A percentile compares a stretch with the other conserved stretches of the same genome.
These are phyloP conservation scores for Tylopilus sp. DNA, from an alignment of 768 basidiomycete genomes.

Conservation along the genomic window DNA sequence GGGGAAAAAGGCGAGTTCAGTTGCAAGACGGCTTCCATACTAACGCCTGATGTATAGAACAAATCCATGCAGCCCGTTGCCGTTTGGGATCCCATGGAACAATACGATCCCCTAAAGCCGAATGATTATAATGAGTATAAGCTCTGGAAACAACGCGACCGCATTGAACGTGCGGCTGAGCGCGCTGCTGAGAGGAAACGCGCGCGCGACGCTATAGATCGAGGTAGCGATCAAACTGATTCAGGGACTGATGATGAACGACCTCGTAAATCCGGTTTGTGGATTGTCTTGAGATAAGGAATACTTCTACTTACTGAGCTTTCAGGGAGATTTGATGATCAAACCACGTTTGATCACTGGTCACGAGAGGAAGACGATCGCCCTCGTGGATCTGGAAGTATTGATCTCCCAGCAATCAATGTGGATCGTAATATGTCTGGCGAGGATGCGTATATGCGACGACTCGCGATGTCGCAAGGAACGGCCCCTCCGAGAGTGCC, in stretches of 20 bases:
- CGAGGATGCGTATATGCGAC: conserved; percentile 78
- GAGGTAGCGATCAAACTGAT: conserved; percentile 59
- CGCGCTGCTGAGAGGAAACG: conserved; percentile 61
- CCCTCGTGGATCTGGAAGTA: conserved; percentile 24
- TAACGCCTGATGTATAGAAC: conserved; percentile 41
- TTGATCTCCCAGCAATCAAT: conserved; percentile 31
- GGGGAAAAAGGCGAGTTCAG: conserved; percentile 55
- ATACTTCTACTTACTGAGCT: conserved; percentile 26
- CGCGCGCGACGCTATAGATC: conserved; percentile 44
- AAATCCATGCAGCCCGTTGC: conserved; percentile 50
- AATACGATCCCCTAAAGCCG: conserved; percentile 77
- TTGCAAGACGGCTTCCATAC: neutral
- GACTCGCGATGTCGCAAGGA: conserved; percentile 63
- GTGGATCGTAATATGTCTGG: conserved; percentile 56
- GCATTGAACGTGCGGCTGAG: conserved; percentile 64
- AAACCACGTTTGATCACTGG: conserved; percentile 50
- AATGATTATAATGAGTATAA: conserved; percentile 92
- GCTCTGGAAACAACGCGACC: conserved; percentile 70
- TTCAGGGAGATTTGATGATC: conserved; percentile 34
- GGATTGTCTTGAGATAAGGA: neutral
- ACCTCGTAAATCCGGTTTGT: conserved; percentile 64
- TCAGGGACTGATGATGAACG: conserved; percentile 66
- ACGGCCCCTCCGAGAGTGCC: conserved; percentile 15
- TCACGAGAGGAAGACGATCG: conserved; percentile 49
- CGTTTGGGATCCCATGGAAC: conserved; percentile 76